Evolutionary conservation across 345 rosid species (phyloP).

Genomic region (Aquilaria sinensis): DNA sequence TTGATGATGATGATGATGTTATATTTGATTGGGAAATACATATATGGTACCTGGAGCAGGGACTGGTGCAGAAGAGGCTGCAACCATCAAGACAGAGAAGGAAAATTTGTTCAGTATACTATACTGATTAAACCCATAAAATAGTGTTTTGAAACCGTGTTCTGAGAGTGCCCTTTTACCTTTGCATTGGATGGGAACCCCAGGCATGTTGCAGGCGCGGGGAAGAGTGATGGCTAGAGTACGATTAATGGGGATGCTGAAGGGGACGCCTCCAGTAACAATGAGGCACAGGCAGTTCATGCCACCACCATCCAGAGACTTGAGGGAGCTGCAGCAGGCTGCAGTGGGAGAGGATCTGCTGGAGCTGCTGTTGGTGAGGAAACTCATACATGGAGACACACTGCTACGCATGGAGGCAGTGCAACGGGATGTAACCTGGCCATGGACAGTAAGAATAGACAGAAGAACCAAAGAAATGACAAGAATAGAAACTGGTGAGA

Average conservation of each 20-base stretch:
- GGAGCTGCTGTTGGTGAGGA: conserved; percentile 54
- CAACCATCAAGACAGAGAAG: neutral
- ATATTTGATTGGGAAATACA: no score
- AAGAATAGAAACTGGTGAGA: no score
- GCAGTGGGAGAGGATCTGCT: conserved; percentile 52
- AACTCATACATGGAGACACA: conserved; percentile 72
- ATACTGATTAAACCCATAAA: no score
- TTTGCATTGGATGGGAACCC: conserved; percentile 79
- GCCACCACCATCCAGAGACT: conserved; percentile 44
- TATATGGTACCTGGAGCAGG: conserved; percentile 64
- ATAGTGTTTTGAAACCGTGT: no score
- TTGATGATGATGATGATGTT: no score
- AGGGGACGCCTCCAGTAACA: conserved; percentile 60
- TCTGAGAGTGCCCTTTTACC: conserved; percentile 14
- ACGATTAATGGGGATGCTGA: conserved; percentile 64
- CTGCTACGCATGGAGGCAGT: conserved; percentile 38
- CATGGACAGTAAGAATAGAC: conserved; percentile 24
- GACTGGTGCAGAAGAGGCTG: conserved; percentile 48
- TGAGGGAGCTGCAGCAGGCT: conserved; percentile 60
- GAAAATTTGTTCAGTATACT: no score
- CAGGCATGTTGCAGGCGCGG: conserved; percentile 79
- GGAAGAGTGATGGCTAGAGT: conserved; percentile 81
- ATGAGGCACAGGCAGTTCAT: conserved; percentile 71
- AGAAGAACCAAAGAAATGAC: conserved; percentile 5
- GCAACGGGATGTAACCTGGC: conserved; percentile 51